These are phyloP conservation scores for Toxoplasma gondii DNA, from an alignment of 169 alveolate genomes.

Conservation along the genomic window DNA sequence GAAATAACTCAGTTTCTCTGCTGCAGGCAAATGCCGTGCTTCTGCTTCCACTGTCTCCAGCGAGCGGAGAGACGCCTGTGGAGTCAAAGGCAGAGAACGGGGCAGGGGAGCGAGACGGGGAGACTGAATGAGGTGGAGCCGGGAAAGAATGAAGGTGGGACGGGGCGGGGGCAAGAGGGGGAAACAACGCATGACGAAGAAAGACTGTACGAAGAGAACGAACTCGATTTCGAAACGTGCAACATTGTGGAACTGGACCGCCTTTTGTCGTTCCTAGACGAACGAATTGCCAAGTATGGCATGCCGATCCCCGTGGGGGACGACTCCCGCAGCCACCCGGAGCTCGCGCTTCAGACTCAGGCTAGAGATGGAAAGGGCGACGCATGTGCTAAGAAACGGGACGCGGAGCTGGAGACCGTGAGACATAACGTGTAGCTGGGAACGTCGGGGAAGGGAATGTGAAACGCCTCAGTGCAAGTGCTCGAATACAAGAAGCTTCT, in stretches of 20 bases:
- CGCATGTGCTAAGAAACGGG: background rate
- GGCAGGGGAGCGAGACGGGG: background rate
- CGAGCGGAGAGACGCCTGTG: slow-evolving; percentile 6
- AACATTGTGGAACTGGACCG: background rate
- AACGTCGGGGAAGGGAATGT: too few relatives aligned
- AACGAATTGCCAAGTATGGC: background rate
- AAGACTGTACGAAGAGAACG: background rate
- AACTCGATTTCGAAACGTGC: background rate
- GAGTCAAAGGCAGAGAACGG: background rate
- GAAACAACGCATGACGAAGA: background rate
- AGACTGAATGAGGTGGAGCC: background rate
- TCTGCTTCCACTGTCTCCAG: slow-evolving; percentile 20
- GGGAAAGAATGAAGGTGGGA: background rate
- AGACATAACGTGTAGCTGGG: too few relatives aligned
- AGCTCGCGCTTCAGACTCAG: background rate
- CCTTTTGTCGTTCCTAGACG: slow-evolving; percentile 1
- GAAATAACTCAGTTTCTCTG: slow-evolving; percentile 12
- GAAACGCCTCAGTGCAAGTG: too few relatives aligned
- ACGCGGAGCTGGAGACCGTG: background rate
- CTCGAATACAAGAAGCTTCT: too few relatives aligned
- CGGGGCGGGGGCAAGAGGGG: background rate
- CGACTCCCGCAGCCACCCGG: background rate
- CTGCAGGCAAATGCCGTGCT: slow-evolving; percentile 21
- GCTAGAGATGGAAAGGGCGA: background rate
- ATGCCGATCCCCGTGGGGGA: slow-evolving; percentile 17